Percentiles rank a stretch among this genome's conserved stretches.
phyloP scores from a whole-genome alignment of 306 rosid genomes.

The Malus sylvestris region DNA sequence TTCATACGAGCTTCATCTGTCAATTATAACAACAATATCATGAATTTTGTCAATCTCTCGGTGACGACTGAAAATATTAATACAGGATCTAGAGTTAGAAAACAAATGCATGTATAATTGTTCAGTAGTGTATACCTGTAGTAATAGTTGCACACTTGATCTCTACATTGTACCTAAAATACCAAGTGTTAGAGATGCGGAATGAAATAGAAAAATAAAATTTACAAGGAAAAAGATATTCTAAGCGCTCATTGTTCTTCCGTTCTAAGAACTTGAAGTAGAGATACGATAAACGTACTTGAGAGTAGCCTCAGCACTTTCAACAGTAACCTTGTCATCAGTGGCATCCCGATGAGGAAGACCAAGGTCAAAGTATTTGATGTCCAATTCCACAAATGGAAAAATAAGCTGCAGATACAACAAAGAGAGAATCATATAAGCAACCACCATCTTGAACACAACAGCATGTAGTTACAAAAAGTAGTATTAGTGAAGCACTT shows the following conservation, averaged over 20 bases:
- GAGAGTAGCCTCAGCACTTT: constrained; percentile 98
- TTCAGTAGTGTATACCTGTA: constrained; percentile 49
- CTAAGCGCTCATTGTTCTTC: too few species aligned
- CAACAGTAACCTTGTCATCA: constrained; percentile 87
- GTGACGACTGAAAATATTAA: not conserved
- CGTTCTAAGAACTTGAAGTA: not conserved
- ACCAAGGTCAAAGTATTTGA: constrained; percentile 91
- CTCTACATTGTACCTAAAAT: constrained; percentile 83
- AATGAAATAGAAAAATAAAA: not conserved
- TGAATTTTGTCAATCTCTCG: constrained; percentile 7
- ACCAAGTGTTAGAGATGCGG: constrained; percentile 11
- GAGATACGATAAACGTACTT: constrained; percentile 50
- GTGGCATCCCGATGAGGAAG: constrained; percentile 92
- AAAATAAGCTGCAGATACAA: constrained; percentile 61
- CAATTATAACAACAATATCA: constrained; percentile 23
- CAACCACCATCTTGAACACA: constrained; percentile 1
- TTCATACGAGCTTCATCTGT: constrained; percentile 86
- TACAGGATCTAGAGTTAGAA: constrained; percentile 1
- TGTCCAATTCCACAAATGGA: constrained; percentile 96
- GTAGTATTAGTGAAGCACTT: not conserved
- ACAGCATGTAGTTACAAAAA: not conserved
- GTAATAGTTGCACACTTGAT: constrained; percentile 98
- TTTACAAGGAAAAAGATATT: not conserved
- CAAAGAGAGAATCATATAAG: constrained; percentile 1
- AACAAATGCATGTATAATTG: not conserved